phyloP scores from a whole-genome alignment of 176 grass and related monocot species.

The Hsuehochloa calcarea region DNA sequence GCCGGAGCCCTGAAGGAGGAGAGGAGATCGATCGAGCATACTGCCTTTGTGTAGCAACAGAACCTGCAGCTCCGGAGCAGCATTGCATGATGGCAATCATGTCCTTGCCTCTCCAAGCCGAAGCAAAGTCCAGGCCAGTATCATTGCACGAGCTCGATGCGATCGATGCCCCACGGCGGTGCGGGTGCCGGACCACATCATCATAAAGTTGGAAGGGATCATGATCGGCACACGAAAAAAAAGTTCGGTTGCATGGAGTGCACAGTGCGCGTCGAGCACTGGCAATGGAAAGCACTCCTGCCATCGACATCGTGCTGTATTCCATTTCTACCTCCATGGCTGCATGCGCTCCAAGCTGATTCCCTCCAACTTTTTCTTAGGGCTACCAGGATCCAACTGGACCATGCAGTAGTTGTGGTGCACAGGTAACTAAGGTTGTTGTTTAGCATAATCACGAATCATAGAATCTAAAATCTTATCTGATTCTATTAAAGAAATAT shows the following conservation, averaged over 20 bases:
- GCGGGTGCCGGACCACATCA: not conserved
- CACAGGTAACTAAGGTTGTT: no score
- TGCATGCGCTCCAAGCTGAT: not conserved
- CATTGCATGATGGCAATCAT: slow-evolving; percentile 18
- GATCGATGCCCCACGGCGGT: not conserved
- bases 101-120: not conserved
- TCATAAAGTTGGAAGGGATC: not conserved
- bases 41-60: not conserved
- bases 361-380: not conserved
- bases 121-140: not conserved
- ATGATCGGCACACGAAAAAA: not conserved
- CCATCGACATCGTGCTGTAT: not conserved
- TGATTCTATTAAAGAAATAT: no score
- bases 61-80: not conserved
- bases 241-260: no score
- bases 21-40: not conserved
- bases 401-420: no score
- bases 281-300: not conserved
- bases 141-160: slow-evolving; percentile 3
- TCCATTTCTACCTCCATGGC: not conserved
- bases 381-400: no score
- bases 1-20: not conserved
- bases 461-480: no score
- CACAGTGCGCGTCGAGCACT: not conserved
- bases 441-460: no score